A percentile compares a stretch with the other conserved stretches of the same genome.
phyloP scores from a whole-genome alignment of 805 yeast genomes.

The Yamadazyma nakazawae region DNA sequence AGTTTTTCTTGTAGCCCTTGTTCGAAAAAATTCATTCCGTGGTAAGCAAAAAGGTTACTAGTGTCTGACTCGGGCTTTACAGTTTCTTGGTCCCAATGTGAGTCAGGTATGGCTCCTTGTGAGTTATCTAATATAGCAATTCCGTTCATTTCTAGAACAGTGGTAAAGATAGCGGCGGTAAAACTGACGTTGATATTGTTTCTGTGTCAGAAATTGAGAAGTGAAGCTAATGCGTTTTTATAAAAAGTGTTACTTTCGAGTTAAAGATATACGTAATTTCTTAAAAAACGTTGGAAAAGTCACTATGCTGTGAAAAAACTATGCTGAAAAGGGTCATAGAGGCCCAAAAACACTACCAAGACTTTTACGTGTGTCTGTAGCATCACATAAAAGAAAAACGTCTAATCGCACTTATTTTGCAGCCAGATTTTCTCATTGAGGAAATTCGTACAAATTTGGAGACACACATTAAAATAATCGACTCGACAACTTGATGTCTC shows the following conservation, averaged over 20 bases:
- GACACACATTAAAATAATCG: background rate
- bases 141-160: conserved; percentile 1
- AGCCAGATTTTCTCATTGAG: background rate
- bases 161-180: background rate
- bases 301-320: background rate
- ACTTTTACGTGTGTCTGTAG: background rate
- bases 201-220: background rate
- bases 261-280: background rate
- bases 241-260: too few relatives aligned
- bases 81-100: background rate
- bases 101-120: background rate
- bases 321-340: background rate
- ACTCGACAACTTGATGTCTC: background rate
- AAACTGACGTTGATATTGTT: background rate
- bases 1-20: background rate
- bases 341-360: background rate
- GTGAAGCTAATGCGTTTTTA: background rate
- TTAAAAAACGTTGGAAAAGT: background rate
- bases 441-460: background rate
- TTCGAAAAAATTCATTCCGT: background rate
- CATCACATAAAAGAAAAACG: background rate
- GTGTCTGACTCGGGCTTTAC: background rate
- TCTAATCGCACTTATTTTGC: conserved; percentile 1
- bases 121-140: conserved; percentile 4
- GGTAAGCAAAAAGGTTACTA: background rate